Evolutionary conservation across 345 rosid species (phyloP), one percentile per base, ranked within the genome.

Genomic region (Aurinia saxatilis): DNA sequence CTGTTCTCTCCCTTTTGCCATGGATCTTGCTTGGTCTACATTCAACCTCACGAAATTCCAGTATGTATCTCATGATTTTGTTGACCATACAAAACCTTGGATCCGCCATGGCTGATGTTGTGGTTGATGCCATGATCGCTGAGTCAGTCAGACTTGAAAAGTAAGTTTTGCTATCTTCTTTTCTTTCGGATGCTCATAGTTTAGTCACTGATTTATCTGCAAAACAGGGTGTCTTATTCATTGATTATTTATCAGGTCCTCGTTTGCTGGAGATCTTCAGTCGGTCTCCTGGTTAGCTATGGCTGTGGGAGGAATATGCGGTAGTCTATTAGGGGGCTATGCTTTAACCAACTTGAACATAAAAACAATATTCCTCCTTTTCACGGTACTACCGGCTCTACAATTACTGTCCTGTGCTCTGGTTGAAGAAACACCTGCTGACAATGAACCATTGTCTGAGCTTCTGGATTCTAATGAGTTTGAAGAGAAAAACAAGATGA

Each of bases 61-160:
- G 61, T 17, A 66, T 80, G 62, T 80, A 81, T 68, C 82, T 90
- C 55, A 80, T 67, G 52, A 64, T 80, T 68, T 58, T 90, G 33
- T 77, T 93, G 81, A 93, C 97, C 11, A 47, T 85, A 36, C 99
- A 93, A 68, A 93, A 93, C 66, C 75, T 93, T 6, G 99, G 97
- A 47, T 84, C 96, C 5, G 99, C 97, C 7, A 87, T 90, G 95
- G 96, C 96, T 18, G 97, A 93, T 82, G 97, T 87, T 68, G 97
- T 93, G 61, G 71, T 90, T 9, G 99, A 90, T 74, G 99, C 96
- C 41, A 93, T 93, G 99, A 87, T 87, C 11, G 99, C 99, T 5
- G 97, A 93, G 81, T 95, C 99, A 10, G 90, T 84, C 54, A 79
- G 90, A 74, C 66, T 45, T 19, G 96, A 93, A 65, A 58, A 80